These are phyloP conservation scores for Xanthoparmelia taractica DNA, from an alignment of 495 filamentous ascomycete species.

Conservation along the genomic window DNA sequence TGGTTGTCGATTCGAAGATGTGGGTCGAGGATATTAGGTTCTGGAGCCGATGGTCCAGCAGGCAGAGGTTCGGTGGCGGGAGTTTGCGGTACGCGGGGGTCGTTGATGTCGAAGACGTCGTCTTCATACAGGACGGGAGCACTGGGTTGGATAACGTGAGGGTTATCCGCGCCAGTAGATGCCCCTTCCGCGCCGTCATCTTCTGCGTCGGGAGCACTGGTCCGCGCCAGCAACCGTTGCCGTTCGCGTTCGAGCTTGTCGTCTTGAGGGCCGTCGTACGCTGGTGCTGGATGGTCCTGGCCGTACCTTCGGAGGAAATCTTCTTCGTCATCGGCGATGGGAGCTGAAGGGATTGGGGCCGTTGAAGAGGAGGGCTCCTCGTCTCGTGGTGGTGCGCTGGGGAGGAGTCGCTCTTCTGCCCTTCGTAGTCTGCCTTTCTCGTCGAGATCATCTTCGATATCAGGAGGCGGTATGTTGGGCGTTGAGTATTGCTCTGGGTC, in stretches of 20 bases:
- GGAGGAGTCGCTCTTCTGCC: slow-evolving; percentile 61
- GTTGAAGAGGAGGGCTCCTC: slow-evolving; percentile 43
- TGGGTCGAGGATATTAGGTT: too few relatives aligned
- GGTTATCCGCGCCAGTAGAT: not conserved
- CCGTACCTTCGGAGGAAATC: slow-evolving; percentile 17
- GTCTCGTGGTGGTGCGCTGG: slow-evolving; percentile 56
- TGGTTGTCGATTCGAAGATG: not conserved
- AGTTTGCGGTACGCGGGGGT: slow-evolving; percentile 8
- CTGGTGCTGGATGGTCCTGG: slow-evolving; percentile 22
- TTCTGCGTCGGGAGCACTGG: slow-evolving; percentile 54
- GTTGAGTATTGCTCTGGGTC: slow-evolving; percentile 28
- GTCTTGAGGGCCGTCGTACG: slow-evolving; percentile 43
- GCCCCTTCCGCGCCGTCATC: slow-evolving; percentile 36
- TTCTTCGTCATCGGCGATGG: slow-evolving; percentile 36
- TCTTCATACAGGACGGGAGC: slow-evolving; percentile 62
- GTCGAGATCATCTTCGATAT: slow-evolving; percentile 48
- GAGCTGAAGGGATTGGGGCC: slow-evolving; percentile 36
- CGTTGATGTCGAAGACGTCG: slow-evolving; percentile 36
- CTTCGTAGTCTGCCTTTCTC: slow-evolving; percentile 63
- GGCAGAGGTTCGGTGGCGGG: not conserved
- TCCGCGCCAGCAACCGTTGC: slow-evolving; percentile 60
- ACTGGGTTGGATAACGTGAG: slow-evolving; percentile 39
- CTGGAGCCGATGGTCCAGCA: not conserved
- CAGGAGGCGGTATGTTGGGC: slow-evolving; percentile 45
- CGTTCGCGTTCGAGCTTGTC: slow-evolving; percentile 86